Evolutionary conservation across 1,284 basidiomycete species (phyloP).

Genomic region (Mrakiaceae sp.): DNA sequence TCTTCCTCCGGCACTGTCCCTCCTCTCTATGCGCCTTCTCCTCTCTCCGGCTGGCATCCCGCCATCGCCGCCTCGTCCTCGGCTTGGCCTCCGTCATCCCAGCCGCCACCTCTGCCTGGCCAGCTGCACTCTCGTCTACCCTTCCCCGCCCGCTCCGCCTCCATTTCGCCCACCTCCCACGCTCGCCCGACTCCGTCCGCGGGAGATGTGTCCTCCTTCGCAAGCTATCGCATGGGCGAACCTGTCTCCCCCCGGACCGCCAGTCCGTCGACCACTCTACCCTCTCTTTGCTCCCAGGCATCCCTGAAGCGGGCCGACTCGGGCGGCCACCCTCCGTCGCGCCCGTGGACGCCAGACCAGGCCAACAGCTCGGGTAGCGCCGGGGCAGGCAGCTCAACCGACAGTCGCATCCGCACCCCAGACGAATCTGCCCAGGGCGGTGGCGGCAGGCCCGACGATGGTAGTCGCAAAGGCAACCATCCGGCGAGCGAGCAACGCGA

Average conservation of each 20-base stretch:
- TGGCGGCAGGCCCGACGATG: not conserved
- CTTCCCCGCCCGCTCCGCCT: not conserved
- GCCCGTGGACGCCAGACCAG: conserved; percentile 5
- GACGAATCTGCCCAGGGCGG: not conserved
- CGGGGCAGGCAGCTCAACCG: not conserved
- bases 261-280: not conserved
- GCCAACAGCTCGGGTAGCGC: not conserved
- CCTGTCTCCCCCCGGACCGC: not conserved
- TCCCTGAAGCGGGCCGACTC: not conserved
- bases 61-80: not conserved
- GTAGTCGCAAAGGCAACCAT: not conserved
- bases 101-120: not conserved
- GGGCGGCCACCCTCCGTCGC: not conserved
- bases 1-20: not conserved
- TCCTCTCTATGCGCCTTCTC: not conserved
- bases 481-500: conserved; percentile 5
- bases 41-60: not conserved
- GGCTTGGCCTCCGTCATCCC: too few species aligned
- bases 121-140: not conserved
- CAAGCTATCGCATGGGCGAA: not conserved
- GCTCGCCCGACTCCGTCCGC: not conserved
- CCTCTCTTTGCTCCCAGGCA: not conserved
- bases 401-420: not conserved
- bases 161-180: not conserved
- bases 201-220: too few species aligned